Conservation (phyloP, 2,329 filamentous ascomycete genomes). For the Didymella sp. region DNA sequence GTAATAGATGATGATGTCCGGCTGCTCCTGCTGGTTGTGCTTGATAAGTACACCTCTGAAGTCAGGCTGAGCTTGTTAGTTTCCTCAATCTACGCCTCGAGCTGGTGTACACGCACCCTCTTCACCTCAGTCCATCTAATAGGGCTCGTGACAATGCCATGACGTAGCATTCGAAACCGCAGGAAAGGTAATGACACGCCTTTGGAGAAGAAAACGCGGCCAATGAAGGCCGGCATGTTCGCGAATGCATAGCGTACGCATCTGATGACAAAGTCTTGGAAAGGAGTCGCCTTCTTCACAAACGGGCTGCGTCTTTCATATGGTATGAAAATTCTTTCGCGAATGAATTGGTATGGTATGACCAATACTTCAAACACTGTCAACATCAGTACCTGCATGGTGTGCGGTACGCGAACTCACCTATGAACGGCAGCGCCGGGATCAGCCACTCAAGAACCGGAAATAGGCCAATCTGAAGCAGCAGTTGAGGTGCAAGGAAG, state of each 20-base stretch:
- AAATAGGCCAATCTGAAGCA: slow-evolving; percentile 70
- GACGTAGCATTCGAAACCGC: slow-evolving; percentile 75
- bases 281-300: slow-evolving; percentile 71
- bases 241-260: slow-evolving; percentile 81
- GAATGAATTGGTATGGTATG: slow-evolving; percentile 65
- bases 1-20: slow-evolving; percentile 84
- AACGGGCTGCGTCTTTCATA: slow-evolving; percentile 64
- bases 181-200: slow-evolving; percentile 75
- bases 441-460: slow-evolving; percentile 65
- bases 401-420: slow-evolving; percentile 55
- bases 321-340: slow-evolving; percentile 62
- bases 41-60: slow-evolving; percentile 75
- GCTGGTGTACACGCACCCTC: slow-evolving; percentile 51
- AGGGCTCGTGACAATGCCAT: slow-evolving; percentile 69
- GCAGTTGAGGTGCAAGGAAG: slow-evolving; percentile 74
- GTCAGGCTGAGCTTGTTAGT: slow-evolving; percentile 44
- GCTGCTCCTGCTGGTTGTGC: slow-evolving; percentile 63
- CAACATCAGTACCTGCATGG: slow-evolving; percentile 34
- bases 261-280: slow-evolving; percentile 78
- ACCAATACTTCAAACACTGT: slow-evolving; percentile 58
- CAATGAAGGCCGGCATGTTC: slow-evolving; percentile 71
- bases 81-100: neutral
- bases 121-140: slow-evolving; percentile 69
- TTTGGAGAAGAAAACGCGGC: slow-evolving; percentile 79
- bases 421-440: slow-evolving; percentile 71